These are phyloP conservation scores for Pochonia chlamydosporia DNA, from an alignment of 2,329 filamentous ascomycete genomes.

Conservation along the genomic window DNA sequence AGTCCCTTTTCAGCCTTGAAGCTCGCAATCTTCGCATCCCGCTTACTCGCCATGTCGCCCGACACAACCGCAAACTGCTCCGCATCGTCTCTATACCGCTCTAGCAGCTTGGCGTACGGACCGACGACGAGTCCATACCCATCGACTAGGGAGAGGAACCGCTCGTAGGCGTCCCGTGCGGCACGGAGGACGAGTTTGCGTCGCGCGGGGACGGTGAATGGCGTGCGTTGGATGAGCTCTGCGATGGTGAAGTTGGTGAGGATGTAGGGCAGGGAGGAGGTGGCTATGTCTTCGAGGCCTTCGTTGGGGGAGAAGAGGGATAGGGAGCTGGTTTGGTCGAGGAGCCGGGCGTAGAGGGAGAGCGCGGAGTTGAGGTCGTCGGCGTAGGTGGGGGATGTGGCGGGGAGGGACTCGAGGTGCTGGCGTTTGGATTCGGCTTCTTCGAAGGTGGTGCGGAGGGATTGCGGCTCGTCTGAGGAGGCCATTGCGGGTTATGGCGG, in stretches of 20 bases:
- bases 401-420: slow-evolving; percentile 56
- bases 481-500: slow-evolving; percentile 3
- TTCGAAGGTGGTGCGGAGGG: slow-evolving; percentile 44
- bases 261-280: slow-evolving; percentile 80
- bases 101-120: slow-evolving; percentile 62
- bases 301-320: slow-evolving; percentile 91
- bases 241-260: slow-evolving; percentile 72
- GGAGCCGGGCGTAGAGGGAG: slow-evolving; percentile 66
- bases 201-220: slow-evolving; percentile 43
- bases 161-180: slow-evolving; percentile 68
- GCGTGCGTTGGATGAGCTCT: slow-evolving; percentile 68
- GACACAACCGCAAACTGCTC: slow-evolving; percentile 65
- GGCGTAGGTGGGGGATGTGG: slow-evolving; percentile 60
- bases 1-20: slow-evolving; percentile 83
- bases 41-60: slow-evolving; percentile 56
- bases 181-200: slow-evolving; percentile 57
- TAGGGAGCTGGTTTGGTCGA: slow-evolving; percentile 61
- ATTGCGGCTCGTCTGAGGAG: slow-evolving; percentile 36
- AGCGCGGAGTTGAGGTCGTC: slow-evolving; percentile 63
- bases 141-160: slow-evolving; percentile 71
- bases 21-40: slow-evolving; percentile 79
- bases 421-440: slow-evolving; percentile 46
- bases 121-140: slow-evolving; percentile 67
- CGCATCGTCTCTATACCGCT: slow-evolving; percentile 66
- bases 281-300: slow-evolving; percentile 76